Conservation (phyloP, 495 filamentous ascomycete species). For the Xylaria sp. region DNA sequence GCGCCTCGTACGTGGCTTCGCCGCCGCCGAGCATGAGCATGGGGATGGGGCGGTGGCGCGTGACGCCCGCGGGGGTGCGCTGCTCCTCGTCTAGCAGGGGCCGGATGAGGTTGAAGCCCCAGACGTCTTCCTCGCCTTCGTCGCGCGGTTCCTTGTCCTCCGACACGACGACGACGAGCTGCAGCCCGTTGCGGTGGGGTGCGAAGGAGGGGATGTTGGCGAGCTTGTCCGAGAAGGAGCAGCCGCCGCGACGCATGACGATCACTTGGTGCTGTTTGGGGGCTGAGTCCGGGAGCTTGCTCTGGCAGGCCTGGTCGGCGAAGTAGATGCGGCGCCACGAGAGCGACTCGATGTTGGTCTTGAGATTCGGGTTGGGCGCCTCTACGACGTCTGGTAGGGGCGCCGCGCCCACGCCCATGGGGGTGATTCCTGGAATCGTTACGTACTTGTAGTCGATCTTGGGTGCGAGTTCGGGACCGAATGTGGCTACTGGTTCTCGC, state of each 20-base stretch:
- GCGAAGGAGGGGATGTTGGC: conserved; percentile 79
- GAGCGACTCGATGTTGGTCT: conserved; percentile 48
- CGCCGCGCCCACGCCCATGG: conserved; percentile 77
- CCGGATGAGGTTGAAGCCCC: conserved; percentile 54
- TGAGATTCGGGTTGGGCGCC: conserved; percentile 54
- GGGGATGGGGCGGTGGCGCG: conserved; percentile 73
- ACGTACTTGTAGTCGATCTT: conserved; percentile 49
- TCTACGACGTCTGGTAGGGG: conserved; percentile 74
- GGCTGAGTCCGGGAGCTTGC: conserved; percentile 64
- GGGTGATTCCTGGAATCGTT: conserved; percentile 70
- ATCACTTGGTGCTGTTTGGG: conserved; percentile 77
- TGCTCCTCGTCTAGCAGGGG: conserved; percentile 82
- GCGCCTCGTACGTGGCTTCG: conserved; percentile 67
- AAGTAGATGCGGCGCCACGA: conserved; percentile 76
- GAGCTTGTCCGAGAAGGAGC: conserved; percentile 84
- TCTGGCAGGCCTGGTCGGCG: conserved; percentile 70
- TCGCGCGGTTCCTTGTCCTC: conserved; percentile 58
- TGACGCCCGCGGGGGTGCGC: conserved; percentile 71
- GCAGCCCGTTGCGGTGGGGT: conserved; percentile 64
- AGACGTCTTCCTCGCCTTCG: conserved; percentile 34
- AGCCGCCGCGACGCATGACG: conserved; percentile 82
- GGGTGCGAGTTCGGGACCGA: conserved; percentile 39
- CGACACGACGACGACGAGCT: conserved; percentile 84
- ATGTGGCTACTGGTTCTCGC: conserved; percentile 50
- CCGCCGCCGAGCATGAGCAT: conserved; percentile 88